Conservation (phyloP, 1,284 basidiomycete genomes). For the Tylopilus sp. region DNA sequence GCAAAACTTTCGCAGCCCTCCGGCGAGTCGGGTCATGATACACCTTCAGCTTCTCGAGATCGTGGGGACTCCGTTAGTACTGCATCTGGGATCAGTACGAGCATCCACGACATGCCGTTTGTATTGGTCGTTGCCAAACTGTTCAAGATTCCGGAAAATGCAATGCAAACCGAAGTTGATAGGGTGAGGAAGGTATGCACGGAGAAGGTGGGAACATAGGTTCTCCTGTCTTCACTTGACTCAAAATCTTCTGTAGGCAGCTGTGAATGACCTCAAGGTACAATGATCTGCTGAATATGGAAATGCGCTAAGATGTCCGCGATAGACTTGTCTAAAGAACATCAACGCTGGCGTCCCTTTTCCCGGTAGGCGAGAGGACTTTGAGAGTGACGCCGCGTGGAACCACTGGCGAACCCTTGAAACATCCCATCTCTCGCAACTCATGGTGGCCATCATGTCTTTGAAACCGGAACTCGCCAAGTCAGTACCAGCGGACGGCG, state of each 20-base stretch:
- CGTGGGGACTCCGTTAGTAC: slow-evolving; percentile 48
- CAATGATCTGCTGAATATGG: slow-evolving; percentile 6
- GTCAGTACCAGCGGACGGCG: slow-evolving; percentile 59
- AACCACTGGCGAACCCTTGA: slow-evolving; percentile 83
- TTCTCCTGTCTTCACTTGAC: neutral
- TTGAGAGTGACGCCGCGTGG: slow-evolving; percentile 78
- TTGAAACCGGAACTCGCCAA: slow-evolving; percentile 86
- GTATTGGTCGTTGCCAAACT: slow-evolving; percentile 69
- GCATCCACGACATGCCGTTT: slow-evolving; percentile 69
- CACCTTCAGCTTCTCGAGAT: slow-evolving; percentile 53
- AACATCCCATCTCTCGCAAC: slow-evolving; percentile 79
- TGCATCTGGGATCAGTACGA: slow-evolving; percentile 43
- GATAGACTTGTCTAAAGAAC: slow-evolving; percentile 81
- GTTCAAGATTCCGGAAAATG: slow-evolving; percentile 69
- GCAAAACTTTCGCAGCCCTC: slow-evolving; percentile 66
- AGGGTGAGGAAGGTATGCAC: slow-evolving; percentile 67
- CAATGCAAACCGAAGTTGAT: slow-evolving; percentile 75
- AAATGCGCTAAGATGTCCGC: slow-evolving; percentile 6
- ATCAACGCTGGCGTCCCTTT: slow-evolving; percentile 82
- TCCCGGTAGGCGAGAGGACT: slow-evolving; percentile 86
- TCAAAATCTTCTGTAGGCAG: slow-evolving; percentile 52
- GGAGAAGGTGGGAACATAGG: slow-evolving; percentile 57
- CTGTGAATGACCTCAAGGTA: slow-evolving; percentile 81
- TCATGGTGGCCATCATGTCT: slow-evolving; percentile 86
- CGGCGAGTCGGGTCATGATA: slow-evolving; percentile 68